Base-by-base conservation (phyloP, 306 rosid genomes). In the Sicyos baderoa region DNA sequence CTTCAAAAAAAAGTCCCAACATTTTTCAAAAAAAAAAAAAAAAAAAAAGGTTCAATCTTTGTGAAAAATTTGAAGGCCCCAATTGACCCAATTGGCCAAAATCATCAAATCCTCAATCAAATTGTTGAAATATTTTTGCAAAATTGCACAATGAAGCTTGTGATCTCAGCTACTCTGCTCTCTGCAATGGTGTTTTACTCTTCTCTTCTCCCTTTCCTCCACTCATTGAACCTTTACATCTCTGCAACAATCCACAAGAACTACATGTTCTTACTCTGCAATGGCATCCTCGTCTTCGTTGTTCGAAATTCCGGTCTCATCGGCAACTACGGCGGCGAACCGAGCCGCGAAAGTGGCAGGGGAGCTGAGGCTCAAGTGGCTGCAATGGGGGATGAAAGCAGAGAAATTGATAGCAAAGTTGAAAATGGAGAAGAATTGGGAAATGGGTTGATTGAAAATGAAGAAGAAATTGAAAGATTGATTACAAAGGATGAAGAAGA, bases 251-350 rank as follows among this genome's bases (percentile, higher is more conserved):
- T 76, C 48, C 64, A 22, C 56, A 91, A 88, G 74, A 82, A 73
- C 75, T 81, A 76, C 81, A 76, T 85, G 78, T 91, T 91, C 76
- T 82, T 86, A 58, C 68, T 91, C 50, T 84, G 87, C 74, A 91
- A 91, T 75, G 84, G 88, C 21, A 84, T 91, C 23, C 58, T 91
- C 3, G 81, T 35, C 53, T 73, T 79, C 18, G 47, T 65, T 12
- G 71, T 65, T 15, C 27, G 54, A 22, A 65, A 65, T 4, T 65
- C 71, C 51, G 69, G 69, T 11, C 69, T 63, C 76, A 61, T 77
- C 14, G 63, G 72, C 65, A 15, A 72, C 29, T 55, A 82, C 74
- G 79, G 19, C 29, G 74, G 29, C 64, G 40, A 16, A 19, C 77
- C 50, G n/a, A 32, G 59, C 25, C 6, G 55, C 29, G 9, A 29